Evolutionary conservation across 768 basidiomycete species (phyloP).

Genomic region (Mycena albidolilacea): DNA sequence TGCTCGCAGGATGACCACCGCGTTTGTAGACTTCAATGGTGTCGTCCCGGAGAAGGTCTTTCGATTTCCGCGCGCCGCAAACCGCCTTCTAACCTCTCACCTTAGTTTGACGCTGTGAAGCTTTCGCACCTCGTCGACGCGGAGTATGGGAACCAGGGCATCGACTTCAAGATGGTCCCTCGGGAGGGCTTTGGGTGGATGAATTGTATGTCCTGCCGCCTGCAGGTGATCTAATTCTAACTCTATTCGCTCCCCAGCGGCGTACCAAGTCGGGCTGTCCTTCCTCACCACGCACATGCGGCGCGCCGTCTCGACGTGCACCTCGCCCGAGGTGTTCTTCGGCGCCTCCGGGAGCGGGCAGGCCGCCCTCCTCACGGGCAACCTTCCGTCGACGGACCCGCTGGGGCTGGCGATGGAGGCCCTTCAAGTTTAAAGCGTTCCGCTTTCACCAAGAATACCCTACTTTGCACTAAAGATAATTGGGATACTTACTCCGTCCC

Average conservation of each 20-base stretch:
- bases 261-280: constrained; percentile 96
- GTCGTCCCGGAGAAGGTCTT: constrained; percentile 95
- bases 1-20: constrained; percentile 85
- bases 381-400: constrained; percentile 64
- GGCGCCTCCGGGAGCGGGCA: constrained; percentile 60
- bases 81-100: constrained; percentile 29
- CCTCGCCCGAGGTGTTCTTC: constrained; percentile 93
- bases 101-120: constrained; percentile 94
- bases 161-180: constrained; percentile 98
- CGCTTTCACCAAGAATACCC: constrained; percentile 14
- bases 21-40: constrained; percentile 97
- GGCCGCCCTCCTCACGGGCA: constrained; percentile 52
- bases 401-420: constrained; percentile 77
- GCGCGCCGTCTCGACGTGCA: constrained; percentile 95
- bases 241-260: constrained; percentile 64
- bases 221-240: background rate
- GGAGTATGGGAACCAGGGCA: constrained; percentile 96
- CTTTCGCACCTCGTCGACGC: constrained; percentile 97
- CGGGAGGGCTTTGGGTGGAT: constrained; percentile 99
- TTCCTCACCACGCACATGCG: constrained; percentile 96
- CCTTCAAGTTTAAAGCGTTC: constrained; percentile 44
- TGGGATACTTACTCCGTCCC: constrained; percentile 8
- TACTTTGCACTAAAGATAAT: constrained; percentile 21
- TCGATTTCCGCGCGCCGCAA: background rate
- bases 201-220: constrained; percentile 75